Percentiles rank a stretch among this genome's conserved stretches.
Conservation (phyloP, 306 rosid genomes). For the Trifolium subterraneum region DNA sequence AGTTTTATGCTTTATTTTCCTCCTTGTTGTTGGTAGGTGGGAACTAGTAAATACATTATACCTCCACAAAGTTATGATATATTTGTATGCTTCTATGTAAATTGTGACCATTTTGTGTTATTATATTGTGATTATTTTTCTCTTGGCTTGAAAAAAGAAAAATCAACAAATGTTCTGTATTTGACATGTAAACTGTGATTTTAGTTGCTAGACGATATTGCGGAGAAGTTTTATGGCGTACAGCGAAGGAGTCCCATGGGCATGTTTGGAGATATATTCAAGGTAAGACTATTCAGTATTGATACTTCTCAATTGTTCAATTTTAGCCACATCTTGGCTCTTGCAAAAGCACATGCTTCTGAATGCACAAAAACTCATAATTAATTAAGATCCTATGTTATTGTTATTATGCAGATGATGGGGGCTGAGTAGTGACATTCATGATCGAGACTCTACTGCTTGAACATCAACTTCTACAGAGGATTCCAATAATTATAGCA, state of each 20-base stretch:
- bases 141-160: conserved; percentile 20
- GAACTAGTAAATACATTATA: no score
- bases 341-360: conserved; percentile 2
- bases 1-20: conserved; percentile 11
- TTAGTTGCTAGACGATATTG: conserved; percentile 89
- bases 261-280: conserved; percentile 91
- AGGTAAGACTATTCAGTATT: conserved; percentile 51
- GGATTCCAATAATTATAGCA: conserved; percentile 27
- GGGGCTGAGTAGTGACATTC: conserved; percentile 56
- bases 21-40: no score
- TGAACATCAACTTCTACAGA: conserved; percentile 29
- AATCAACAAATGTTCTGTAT: conserved; percentile 25
- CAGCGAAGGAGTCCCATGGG: conserved; percentile 88
- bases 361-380: conserved; percentile 5
- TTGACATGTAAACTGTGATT: conserved; percentile 53
- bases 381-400: conserved; percentile 12
- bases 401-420: conserved; percentile 73
- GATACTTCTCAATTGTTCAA: background rate
- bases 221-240: conserved; percentile 84
- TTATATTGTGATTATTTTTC: conserved; percentile 23
- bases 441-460: conserved; percentile 20
- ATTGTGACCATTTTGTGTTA: conserved; percentile 6
- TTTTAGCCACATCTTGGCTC: background rate
- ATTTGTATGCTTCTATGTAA: conserved; percentile 1
- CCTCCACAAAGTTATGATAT: background rate